A percentile compares a stretch with the other conserved stretches of the same genome.
Evolutionary conservation across 2,329 filamentous ascomycete genomes (phyloP).

Genomic region (Ilyonectria destructans): DNA sequence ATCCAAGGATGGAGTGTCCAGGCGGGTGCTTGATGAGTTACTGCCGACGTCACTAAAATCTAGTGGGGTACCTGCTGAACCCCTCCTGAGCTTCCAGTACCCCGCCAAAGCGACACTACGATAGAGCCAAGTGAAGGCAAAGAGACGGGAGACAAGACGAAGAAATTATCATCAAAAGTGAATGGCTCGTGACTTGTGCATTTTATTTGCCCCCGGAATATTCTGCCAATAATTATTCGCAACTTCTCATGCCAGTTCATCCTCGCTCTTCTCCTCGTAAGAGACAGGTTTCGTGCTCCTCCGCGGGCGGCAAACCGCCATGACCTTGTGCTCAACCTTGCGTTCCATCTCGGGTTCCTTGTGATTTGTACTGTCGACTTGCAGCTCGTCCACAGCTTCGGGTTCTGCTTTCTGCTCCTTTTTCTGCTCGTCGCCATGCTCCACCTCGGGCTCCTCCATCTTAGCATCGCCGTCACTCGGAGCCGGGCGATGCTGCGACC

Average conservation of each 20-base stretch:
- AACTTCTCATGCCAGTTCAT: slow-evolving; percentile 23
- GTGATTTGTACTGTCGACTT: background rate
- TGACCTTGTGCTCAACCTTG: slow-evolving; percentile 7
- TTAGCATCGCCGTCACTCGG: slow-evolving; percentile 27
- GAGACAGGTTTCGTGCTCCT: background rate
- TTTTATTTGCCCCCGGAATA: background rate
- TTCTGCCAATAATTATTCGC: background rate
- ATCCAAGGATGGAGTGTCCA: background rate
- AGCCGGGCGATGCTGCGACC: slow-evolving; percentile 30
- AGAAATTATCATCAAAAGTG: background rate
- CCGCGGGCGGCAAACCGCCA: slow-evolving; percentile 11
- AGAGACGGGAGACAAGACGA: no score
- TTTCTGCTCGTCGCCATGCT: background rate
- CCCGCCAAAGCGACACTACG: slow-evolving; percentile 1
- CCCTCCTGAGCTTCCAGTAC: slow-evolving; percentile 6
- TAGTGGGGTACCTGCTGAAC: slow-evolving; percentile 25
- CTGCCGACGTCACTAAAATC: slow-evolving; percentile 22
- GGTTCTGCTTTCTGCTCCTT: background rate
- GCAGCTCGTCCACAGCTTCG: slow-evolving; percentile 19
- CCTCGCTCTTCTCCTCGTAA: slow-evolving; percentile 17
- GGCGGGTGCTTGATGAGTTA: background rate
- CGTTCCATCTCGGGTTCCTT: slow-evolving; percentile 6
- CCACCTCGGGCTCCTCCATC: slow-evolving; percentile 33
- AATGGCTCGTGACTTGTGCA: no score
- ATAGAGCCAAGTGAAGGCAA: background rate